Percentiles rank a stretch among this genome's conserved stretches.
Evolutionary conservation across 2,329 filamentous ascomycete species (phyloP).

Genomic region (Gnomoniopsis smithogilvyi): DNA sequence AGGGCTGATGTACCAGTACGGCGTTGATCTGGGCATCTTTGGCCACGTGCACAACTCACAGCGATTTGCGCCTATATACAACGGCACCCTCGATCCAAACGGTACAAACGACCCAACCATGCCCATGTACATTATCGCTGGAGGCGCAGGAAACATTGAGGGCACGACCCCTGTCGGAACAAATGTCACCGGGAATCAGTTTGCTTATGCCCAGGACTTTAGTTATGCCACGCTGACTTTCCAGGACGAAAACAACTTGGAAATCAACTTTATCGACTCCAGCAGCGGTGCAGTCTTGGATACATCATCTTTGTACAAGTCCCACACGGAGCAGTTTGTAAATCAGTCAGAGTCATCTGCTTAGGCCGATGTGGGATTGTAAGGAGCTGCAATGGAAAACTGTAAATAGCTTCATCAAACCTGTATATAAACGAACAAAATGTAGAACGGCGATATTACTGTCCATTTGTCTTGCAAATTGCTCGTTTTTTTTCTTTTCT

Average conservation of each 20-base stretch:
- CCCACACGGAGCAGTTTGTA: conserved; percentile 43
- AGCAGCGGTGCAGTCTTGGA: conserved; percentile 46
- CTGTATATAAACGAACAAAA: too few species aligned
- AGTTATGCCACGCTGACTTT: conserved; percentile 49
- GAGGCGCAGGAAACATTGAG: conserved; percentile 56
- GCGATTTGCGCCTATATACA: conserved; percentile 42
- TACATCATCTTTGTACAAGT: conserved; percentile 45
- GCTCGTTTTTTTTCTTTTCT: too few species aligned
- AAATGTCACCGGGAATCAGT: conserved; percentile 41
- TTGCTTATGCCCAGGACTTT: conserved; percentile 50
- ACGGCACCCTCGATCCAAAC: conserved; percentile 31
- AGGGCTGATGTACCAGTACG: conserved; percentile 50
- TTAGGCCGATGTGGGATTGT: too few species aligned
- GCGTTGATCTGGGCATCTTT: conserved; percentile 54
- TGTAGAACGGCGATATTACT: too few species aligned
- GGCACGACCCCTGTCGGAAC: conserved; percentile 40
- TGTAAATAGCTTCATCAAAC: too few species aligned
- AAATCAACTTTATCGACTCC: conserved; percentile 49
- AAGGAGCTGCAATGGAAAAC: too few species aligned
- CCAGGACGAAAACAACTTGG: conserved; percentile 39
- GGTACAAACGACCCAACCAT: conserved; percentile 35
- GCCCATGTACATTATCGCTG: conserved; percentile 54
- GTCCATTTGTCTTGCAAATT: too few species aligned
- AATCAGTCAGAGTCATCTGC: conserved; percentile 26
- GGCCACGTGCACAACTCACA: conserved; percentile 59